phyloP scores from a whole-genome alignment of 768 basidiomycete genomes.

The Cystofilobasidium capitatum region DNA sequence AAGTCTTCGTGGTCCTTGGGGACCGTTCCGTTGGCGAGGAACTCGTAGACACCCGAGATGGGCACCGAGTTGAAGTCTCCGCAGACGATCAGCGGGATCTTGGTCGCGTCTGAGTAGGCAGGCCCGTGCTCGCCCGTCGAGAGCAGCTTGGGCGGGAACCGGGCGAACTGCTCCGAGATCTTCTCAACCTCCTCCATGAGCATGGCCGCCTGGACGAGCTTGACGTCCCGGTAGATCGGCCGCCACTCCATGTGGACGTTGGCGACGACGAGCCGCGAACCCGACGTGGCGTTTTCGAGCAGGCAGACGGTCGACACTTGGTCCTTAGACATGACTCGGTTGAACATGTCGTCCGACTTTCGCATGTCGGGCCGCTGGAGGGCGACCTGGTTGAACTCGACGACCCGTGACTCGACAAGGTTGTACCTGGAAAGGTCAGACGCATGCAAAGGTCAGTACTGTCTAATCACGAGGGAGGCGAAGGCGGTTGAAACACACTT shows the following conservation, averaged over 20 bases:
- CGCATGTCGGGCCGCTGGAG: slow-evolving; percentile 67
- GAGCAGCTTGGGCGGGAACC: slow-evolving; percentile 55
- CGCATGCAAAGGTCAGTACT: neutral
- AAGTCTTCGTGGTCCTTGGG: slow-evolving; percentile 79
- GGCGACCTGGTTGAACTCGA: slow-evolving; percentile 87
- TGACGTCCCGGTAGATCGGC: slow-evolving; percentile 84
- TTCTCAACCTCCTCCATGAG: slow-evolving; percentile 88
- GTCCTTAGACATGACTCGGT: slow-evolving; percentile 89
- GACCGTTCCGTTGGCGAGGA: slow-evolving; percentile 57
- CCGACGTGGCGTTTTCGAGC: slow-evolving; percentile 76
- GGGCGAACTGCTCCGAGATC: slow-evolving; percentile 71
- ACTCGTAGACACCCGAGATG: slow-evolving; percentile 81
- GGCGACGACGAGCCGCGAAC: slow-evolving; percentile 75
- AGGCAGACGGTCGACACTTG: slow-evolving; percentile 80
- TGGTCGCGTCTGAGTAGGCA: slow-evolving; percentile 66
- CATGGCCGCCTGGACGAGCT: slow-evolving; percentile 89
- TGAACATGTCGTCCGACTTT: slow-evolving; percentile 93
- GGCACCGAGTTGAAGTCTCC: slow-evolving; percentile 95
- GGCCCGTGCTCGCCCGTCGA: slow-evolving; percentile 40
- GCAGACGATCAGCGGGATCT: slow-evolving; percentile 82
- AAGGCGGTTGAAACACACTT: slow-evolving; percentile 51
- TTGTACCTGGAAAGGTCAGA: slow-evolving; percentile 54
- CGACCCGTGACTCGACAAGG: slow-evolving; percentile 81
- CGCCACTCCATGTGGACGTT: slow-evolving; percentile 94
- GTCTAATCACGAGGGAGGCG: neutral